These are phyloP conservation scores for Pestalotiopsis fici DNA, from an alignment of 2,329 filamentous ascomycete genomes.

Conservation along the genomic window DNA sequence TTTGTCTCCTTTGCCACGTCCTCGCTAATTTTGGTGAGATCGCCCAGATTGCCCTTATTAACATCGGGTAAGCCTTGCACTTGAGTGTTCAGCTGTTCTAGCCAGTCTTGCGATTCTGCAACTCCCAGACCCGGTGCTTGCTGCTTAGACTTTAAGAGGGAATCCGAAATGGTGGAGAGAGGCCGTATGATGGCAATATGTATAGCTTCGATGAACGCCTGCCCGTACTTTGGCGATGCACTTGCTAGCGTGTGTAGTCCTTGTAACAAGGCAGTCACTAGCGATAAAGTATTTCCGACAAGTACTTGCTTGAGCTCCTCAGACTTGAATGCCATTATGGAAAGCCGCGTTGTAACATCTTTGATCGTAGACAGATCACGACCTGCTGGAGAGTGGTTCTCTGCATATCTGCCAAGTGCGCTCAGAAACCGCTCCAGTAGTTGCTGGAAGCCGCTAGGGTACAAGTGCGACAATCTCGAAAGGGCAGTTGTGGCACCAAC, in stretches of 20 bases:
- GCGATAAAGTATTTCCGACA: constrained; percentile 41
- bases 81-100: not conserved
- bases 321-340: constrained; percentile 50
- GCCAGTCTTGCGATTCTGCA: constrained; percentile 15
- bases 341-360: constrained; percentile 38
- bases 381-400: constrained; percentile 32
- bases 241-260: constrained; percentile 23
- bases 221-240: constrained; percentile 19
- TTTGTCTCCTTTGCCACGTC: constrained; percentile 12
- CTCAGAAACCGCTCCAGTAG: constrained; percentile 27
- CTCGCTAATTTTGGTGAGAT: constrained; percentile 6
- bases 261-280: constrained; percentile 33
- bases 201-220: constrained; percentile 29
- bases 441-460: constrained; percentile 28
- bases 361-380: constrained; percentile 8
- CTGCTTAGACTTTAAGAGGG: not conserved
- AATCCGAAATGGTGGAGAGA: not conserved
- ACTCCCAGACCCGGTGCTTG: not conserved
- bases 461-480: constrained; percentile 23
- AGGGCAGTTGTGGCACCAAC: constrained; percentile 24
- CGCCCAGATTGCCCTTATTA: constrained; percentile 13
- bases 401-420: constrained; percentile 24
- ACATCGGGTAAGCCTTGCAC: constrained; percentile 9
- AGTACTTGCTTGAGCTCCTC: constrained; percentile 28
- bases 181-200: constrained; percentile 18